A percentile compares a stretch with the other conserved stretches of the same genome.
Conservation (phyloP, 179 eudicot genomes). For the Beta lomatogona region DNA sequence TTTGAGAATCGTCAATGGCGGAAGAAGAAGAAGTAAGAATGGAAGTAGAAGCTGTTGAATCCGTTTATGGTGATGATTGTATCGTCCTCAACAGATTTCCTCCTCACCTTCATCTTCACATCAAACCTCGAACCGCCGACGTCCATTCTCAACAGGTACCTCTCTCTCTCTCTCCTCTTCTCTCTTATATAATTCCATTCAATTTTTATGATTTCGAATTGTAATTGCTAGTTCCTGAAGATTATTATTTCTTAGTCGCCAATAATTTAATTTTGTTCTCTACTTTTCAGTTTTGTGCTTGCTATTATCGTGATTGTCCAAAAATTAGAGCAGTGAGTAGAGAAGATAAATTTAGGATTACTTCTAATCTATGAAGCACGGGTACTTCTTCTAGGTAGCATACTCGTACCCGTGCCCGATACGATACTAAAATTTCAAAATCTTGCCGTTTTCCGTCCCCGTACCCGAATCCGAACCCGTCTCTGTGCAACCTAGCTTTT, state of each 20-base stretch:
- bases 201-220: neutral
- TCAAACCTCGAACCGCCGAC: conserved; percentile 84
- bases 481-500: too few relatives aligned
- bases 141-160: conserved; percentile 77
- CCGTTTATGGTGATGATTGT: conserved; percentile 89
- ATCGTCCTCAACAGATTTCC: conserved; percentile 52
- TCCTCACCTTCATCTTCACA: conserved; percentile 66
- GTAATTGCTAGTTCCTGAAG: neutral
- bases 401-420: too few relatives aligned
- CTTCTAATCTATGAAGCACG: too few relatives aligned
- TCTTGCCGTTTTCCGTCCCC: too few relatives aligned
- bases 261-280: neutral
- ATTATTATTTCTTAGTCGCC: neutral
- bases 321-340: neutral
- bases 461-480: too few relatives aligned
- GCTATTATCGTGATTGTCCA: neutral
- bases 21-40: conserved; percentile 59
- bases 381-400: too few relatives aligned
- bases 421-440: too few relatives aligned
- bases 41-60: conserved; percentile 71
- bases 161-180: neutral
- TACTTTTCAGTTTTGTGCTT: neutral
- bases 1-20: conserved; percentile 30
- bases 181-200: too few relatives aligned
- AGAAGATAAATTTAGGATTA: too few relatives aligned